Percentiles rank a stretch among this genome's conserved stretches.
Conservation (phyloP, 805 yeast species). For the Wickerhamiella cacticola region DNA sequence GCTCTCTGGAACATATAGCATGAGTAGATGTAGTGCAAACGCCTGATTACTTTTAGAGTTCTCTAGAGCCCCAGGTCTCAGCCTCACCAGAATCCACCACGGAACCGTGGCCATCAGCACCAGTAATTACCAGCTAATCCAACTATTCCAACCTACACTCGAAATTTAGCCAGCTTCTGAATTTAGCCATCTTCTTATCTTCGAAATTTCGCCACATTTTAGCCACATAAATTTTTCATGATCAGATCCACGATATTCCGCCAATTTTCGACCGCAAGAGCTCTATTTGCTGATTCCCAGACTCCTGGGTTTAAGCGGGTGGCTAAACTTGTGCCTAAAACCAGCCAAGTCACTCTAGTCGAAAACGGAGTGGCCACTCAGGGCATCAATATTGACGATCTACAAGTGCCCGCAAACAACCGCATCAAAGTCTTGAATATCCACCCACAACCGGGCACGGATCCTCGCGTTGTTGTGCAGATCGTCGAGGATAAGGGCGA, state of each 20-base stretch:
- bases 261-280: neutral
- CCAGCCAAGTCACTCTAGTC: neutral
- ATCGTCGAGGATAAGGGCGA: constrained; percentile 14
- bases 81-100: too few species aligned
- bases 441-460: constrained; percentile 11
- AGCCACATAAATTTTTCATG: neutral
- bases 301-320: neutral
- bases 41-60: too few species aligned
- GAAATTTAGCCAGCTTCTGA: too few species aligned
- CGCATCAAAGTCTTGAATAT: constrained; percentile 19
- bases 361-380: constrained; percentile 6
- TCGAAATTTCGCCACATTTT: neutral
- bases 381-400: constrained; percentile 12
- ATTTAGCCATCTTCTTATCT: too few species aligned
- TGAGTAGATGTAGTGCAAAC: too few species aligned
- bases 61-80: too few species aligned
- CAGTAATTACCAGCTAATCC: too few species aligned
- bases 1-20: too few species aligned
- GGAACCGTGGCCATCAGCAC: too few species aligned
- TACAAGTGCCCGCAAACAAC: constrained; percentile 12
- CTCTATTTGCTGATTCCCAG: neutral
- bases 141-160: too few species aligned
- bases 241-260: too few species aligned
- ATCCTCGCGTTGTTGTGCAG: constrained; percentile 23
- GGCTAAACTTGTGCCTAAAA: constrained; percentile 1